Evolutionary conservation across 1,284 basidiomycete species (phyloP).

Genomic region (Stereum hirsutum): DNA sequence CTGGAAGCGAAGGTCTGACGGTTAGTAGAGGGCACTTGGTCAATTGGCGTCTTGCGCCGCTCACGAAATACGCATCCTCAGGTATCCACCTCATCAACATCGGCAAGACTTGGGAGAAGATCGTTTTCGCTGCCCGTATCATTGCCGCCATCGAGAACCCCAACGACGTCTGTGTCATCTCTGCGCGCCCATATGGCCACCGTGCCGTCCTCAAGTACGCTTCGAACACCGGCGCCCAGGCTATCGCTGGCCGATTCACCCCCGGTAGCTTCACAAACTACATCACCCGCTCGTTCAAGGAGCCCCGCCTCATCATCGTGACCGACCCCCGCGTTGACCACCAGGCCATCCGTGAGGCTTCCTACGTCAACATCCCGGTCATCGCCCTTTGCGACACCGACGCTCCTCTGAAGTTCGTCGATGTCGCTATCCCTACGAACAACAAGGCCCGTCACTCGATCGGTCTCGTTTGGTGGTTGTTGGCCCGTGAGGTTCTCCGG

Average conservation of each 20-base stretch:
- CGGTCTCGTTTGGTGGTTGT: constrained; percentile 98
- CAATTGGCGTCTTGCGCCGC: constrained; percentile 2
- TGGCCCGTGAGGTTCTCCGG: constrained; percentile 95
- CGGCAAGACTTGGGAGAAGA: constrained; percentile 99
- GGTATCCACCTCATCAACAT: constrained; percentile 97
- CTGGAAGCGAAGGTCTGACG: constrained; percentile 94
- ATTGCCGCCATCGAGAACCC: constrained; percentile 97
- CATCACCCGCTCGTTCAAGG: constrained; percentile 99
- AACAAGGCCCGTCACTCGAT: constrained; percentile 98
- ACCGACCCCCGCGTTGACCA: constrained; percentile 99
- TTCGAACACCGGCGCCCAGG: constrained; percentile 95
- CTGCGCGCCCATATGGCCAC: constrained; percentile 97
- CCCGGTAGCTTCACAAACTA: constrained; percentile 99
- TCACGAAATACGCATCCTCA: constrained; percentile 20
- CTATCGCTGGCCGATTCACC: constrained; percentile 98
- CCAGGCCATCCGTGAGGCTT: constrained; percentile 99
- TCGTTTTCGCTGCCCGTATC: constrained; percentile 90
- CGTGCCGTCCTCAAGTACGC: constrained; percentile 98
- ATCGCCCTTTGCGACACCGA: constrained; percentile 99
- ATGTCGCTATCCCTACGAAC: constrained; percentile 98
- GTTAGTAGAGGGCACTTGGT: no score
- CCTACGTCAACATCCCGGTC: constrained; percentile 99
- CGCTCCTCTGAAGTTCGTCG: constrained; percentile 94
- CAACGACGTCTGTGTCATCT: constrained; percentile 96
- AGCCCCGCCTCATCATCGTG: constrained; percentile 95